These are phyloP conservation scores for Exophiala oligosperma DNA, from an alignment of 2,329 filamentous ascomycete species.

Conservation along the genomic window DNA sequence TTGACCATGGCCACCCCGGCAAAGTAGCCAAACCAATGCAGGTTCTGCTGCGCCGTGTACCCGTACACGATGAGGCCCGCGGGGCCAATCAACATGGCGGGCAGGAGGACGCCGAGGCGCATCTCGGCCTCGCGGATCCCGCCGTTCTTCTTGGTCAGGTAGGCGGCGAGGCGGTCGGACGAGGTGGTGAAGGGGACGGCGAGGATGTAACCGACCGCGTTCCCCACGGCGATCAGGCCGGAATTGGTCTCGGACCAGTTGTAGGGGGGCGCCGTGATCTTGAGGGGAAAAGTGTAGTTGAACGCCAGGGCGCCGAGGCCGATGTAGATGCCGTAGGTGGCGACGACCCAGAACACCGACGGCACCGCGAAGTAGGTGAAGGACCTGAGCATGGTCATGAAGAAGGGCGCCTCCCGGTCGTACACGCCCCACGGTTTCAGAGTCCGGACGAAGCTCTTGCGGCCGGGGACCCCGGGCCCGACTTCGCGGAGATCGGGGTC, in stretches of 20 bases:
- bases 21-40: constrained; percentile 48
- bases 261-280: constrained; percentile 39
- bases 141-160: constrained; percentile 39
- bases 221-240: constrained; percentile 48
- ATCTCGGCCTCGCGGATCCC: constrained; percentile 45
- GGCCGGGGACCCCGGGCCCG: constrained; percentile 33
- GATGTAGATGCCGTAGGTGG: constrained; percentile 53
- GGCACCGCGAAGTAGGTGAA: constrained; percentile 52
- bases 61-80: constrained; percentile 37
- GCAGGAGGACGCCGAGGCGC: constrained; percentile 38
- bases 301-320: constrained; percentile 52
- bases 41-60: constrained; percentile 33
- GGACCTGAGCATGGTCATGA: constrained; percentile 47
- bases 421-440: constrained; percentile 47
- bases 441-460: constrained; percentile 45
- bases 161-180: constrained; percentile 41
- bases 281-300: constrained; percentile 52
- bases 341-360: constrained; percentile 52
- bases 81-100: constrained; percentile 34
- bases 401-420: constrained; percentile 46
- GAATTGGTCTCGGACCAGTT: constrained; percentile 46
- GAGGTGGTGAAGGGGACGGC: constrained; percentile 48
- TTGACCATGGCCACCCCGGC: constrained; percentile 51
- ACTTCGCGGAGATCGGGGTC: constrained; percentile 36
- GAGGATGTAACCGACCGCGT: constrained; percentile 37